Conservation (phyloP, 2,329 filamentous ascomycete genomes). For the Thermomyces lanuginosus region DNA sequence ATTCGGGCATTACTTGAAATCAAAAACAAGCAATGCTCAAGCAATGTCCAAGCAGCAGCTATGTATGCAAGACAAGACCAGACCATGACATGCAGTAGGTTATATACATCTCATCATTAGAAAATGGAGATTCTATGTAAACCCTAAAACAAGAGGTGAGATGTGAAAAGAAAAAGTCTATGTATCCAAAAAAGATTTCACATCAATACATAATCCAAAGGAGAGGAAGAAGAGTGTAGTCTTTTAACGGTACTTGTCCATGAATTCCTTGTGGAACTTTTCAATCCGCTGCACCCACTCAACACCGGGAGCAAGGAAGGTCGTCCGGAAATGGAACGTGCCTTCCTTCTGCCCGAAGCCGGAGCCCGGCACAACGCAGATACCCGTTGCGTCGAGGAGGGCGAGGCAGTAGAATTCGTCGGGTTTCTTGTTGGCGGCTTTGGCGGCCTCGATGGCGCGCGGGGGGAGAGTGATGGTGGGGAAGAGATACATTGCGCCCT, state of each 20-base stretch:
- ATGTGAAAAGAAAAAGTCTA: no score
- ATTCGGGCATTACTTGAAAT: no score
- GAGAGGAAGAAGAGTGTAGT: no score
- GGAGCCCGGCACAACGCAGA: conserved; percentile 82
- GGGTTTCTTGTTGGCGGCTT: conserved; percentile 52
- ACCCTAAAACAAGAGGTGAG: no score
- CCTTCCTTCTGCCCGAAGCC: conserved; percentile 90
- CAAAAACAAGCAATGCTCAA: no score
- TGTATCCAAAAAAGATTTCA: no score
- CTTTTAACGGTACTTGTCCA: conserved; percentile 58
- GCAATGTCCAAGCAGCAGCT: no score
- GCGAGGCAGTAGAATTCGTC: conserved; percentile 93
- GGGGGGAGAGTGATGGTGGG: conserved; percentile 69
- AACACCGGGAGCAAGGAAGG: conserved; percentile 88
- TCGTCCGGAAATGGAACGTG: conserved; percentile 87
- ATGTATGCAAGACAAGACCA: no score
- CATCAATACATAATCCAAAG: no score
- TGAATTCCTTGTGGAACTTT: conserved; percentile 82
- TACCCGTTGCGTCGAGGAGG: conserved; percentile 80
- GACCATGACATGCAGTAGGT: no score
- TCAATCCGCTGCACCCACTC: conserved; percentile 81
- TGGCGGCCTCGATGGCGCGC: conserved; percentile 62
- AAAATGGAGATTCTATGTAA: no score
- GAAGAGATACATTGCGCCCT: conserved; percentile 98
- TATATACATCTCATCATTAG: no score